Evolutionary conservation across 1,139 yeast species (phyloP), one percentile per base, ranked within the genome.

Genomic region (Suhomyces wounanorum): DNA sequence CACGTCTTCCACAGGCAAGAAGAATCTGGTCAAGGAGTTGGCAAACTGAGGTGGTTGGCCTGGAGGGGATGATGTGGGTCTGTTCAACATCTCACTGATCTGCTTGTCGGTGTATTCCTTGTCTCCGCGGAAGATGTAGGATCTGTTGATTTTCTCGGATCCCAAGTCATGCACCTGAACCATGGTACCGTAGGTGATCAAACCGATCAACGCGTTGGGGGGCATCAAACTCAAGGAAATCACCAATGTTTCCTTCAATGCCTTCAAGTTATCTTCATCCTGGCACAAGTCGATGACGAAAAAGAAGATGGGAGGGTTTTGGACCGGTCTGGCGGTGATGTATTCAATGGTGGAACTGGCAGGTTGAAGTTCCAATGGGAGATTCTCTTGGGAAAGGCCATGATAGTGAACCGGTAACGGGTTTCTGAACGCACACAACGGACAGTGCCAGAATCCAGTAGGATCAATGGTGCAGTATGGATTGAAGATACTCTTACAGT

Each of bases 271-370:
- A 63, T 94, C 99, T 52, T 85, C 90, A 64, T 95, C 98, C 69
- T 95, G 97, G 67, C 99, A 94, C 57, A 92, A 77, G 69, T 94
- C 99, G 59, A 94, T 85, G 35, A 91, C 95, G 66, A 90, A 90
- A 58, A 91, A 74, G 68, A 92, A 94, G 55, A 92, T 83, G n/a
- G 99, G 99, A 14, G 98, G 97, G 53, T 84, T 82, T 61, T 84
- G 89, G 18, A 88, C 95, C 3, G 97, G 97, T 65, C 96, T 84
- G 31, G 89, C 82, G 43, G 95, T 82, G 55, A 92, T 84, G 68
- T 95, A 94, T 73, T 94, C 99, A 56, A 92, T 87, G 18, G 98
- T 89, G n/a, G 96, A 83, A 57, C 89, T 80, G 48, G 78, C 73
- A 9, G 88, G 84, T 58, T 85, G 83, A 64, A 94, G 81, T 73